Conservation (phyloP, 164 flowering plant genomes). For the Berberis thunbergii region DNA sequence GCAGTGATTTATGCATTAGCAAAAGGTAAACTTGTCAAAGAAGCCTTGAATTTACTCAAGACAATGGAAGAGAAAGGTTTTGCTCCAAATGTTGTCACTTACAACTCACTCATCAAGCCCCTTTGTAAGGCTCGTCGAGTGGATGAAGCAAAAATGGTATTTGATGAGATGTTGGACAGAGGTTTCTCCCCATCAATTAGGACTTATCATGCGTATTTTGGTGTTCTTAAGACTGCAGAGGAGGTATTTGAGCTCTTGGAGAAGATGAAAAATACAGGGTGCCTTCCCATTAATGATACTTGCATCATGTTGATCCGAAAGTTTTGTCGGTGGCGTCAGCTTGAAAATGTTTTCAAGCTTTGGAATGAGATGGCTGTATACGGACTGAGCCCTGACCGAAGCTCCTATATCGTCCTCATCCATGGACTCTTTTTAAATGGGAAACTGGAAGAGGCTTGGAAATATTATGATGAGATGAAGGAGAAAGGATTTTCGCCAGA, state of each 20-base stretch:
- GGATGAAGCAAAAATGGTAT: constrained; percentile 43
- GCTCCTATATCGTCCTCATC: constrained; percentile 62
- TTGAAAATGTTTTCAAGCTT: constrained; percentile 57
- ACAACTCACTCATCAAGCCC: constrained; percentile 69
- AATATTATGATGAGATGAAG: constrained; percentile 66
- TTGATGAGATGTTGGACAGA: constrained; percentile 56
- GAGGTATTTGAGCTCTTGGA: constrained; percentile 62
- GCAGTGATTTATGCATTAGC: constrained; percentile 73
- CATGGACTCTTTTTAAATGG: constrained; percentile 83
- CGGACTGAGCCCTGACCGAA: constrained; percentile 62
- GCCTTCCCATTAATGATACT: constrained; percentile 54
- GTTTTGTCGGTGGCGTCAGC: constrained; percentile 67
- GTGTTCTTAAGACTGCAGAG: constrained; percentile 39
- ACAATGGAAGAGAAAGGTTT: constrained; percentile 65
- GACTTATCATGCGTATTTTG: constrained; percentile 67
- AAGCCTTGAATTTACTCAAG: constrained; percentile 51
- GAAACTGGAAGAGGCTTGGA: constrained; percentile 58
- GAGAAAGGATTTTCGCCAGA: constrained; percentile 51
- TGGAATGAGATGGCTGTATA: constrained; percentile 60
- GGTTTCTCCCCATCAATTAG: constrained; percentile 48
- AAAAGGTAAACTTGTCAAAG: constrained; percentile 45
- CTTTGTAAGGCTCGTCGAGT: constrained; percentile 45
- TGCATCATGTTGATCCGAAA: constrained; percentile 73
- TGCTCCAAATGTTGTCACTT: constrained; percentile 49
- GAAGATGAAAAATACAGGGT: constrained; percentile 47